A percentile compares a stretch with the other conserved stretches of the same genome.
phyloP scores from a whole-genome alignment of 2,329 filamentous ascomycete species.

The Geosmithia putterillii region DNA sequence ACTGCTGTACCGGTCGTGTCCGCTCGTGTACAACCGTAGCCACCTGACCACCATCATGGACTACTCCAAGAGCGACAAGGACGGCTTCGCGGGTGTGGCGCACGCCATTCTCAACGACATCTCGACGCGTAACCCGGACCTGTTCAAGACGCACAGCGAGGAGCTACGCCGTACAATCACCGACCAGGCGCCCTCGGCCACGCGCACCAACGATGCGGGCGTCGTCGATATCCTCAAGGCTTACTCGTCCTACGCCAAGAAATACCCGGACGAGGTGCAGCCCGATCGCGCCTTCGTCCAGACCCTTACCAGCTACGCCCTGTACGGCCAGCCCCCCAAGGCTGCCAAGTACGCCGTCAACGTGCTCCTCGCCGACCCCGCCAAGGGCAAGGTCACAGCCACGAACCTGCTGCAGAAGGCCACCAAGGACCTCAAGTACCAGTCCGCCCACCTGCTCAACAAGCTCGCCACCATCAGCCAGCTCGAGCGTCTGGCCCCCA shows the following conservation, averaged over 20 bases:
- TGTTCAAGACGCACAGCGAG: constrained; percentile 86
- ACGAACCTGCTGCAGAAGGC: constrained; percentile 71
- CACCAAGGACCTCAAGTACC: constrained; percentile 63
- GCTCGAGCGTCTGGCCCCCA: constrained; percentile 62
- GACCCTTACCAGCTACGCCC: constrained; percentile 70
- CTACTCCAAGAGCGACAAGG: constrained; percentile 72
- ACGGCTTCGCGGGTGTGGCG: constrained; percentile 63
- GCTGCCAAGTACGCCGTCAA: constrained; percentile 90
- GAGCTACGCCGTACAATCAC: constrained; percentile 82
- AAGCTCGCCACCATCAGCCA: constrained; percentile 62
- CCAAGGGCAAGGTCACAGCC: constrained; percentile 71
- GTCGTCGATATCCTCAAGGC: constrained; percentile 90
- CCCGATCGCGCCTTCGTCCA: constrained; percentile 70
- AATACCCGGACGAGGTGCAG: constrained; percentile 73
- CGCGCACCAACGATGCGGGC: constrained; percentile 53
- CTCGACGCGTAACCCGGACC: constrained; percentile 74
- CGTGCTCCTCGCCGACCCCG: constrained; percentile 65
- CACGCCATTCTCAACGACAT: constrained; percentile 89
- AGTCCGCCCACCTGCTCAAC: constrained; percentile 60
- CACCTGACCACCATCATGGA: constrained; percentile 86
- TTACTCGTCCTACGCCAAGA: constrained; percentile 81
- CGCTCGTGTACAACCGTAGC: constrained; percentile 86
- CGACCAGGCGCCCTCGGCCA: constrained; percentile 62
- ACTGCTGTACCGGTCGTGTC: constrained; percentile 70
- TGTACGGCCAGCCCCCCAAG: constrained; percentile 68